Conservation (phyloP, 805 yeast species). For the Starmerella khaoyaiensis region DNA sequence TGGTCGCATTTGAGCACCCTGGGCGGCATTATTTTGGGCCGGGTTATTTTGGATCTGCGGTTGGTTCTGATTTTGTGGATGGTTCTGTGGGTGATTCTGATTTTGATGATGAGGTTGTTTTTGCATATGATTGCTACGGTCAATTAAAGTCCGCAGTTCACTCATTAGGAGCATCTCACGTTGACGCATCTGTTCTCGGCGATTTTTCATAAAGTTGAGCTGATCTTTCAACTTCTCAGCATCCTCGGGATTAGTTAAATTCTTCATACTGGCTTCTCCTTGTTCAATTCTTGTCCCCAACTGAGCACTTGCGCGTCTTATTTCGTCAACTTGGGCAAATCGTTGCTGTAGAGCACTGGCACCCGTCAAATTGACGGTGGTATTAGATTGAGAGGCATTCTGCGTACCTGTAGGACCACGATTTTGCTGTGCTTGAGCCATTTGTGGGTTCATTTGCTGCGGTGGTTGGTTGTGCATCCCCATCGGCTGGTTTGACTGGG, state of each 20-base stretch:
- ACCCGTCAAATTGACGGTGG: conserved; percentile 15
- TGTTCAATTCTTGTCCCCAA: conserved; percentile 15
- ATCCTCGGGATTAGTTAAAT: conserved; percentile 11
- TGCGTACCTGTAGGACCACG: too few relatives aligned
- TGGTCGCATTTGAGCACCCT: conserved; percentile 16
- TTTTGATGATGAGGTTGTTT: conserved; percentile 7
- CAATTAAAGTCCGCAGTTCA: conserved; percentile 11
- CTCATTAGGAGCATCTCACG: conserved; percentile 19
- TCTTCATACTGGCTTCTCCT: conserved; percentile 10
- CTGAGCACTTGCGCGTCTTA: conserved; percentile 12
- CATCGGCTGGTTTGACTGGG: too few relatives aligned
- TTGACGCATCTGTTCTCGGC: conserved; percentile 16
- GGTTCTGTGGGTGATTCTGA: background rate
- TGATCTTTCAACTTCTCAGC: conserved; percentile 15
- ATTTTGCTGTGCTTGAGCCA: too few relatives aligned
- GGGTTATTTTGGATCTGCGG: background rate
- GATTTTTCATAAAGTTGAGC: conserved; percentile 10
- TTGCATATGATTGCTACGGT: conserved; percentile 12
- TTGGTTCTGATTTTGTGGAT: background rate
- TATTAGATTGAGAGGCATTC: conserved; percentile 1
- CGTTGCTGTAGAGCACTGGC: conserved; percentile 22
- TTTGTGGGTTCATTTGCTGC: too few relatives aligned
- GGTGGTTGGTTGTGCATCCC: too few relatives aligned
- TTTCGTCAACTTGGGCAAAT: conserved; percentile 18
- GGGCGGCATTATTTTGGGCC: background rate